Percentiles rank a stretch among this genome's conserved stretches.
These are phyloP conservation scores for Durusdinium trenchii DNA, from an alignment of 73 alveolate species.

Conservation along the genomic window DNA sequence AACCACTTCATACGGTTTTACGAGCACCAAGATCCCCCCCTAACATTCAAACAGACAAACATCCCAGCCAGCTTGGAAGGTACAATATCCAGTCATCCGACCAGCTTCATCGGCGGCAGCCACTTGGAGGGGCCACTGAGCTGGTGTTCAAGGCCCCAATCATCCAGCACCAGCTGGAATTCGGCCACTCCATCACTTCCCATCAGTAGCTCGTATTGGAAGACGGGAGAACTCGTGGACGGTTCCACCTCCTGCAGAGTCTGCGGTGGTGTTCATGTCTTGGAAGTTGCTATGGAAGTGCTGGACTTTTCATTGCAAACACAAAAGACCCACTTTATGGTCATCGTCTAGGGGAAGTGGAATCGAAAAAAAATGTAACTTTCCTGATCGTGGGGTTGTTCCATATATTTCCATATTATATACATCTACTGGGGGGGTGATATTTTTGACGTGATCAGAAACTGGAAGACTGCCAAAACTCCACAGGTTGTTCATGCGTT, in stretches of 20 bases:
- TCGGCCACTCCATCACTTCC: slow-evolving; percentile 35
- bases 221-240: background rate
- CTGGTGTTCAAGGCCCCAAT: slow-evolving; percentile 34
- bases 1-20: too few species aligned
- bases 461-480: too few species aligned
- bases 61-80: background rate
- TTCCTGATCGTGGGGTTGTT: background rate
- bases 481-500: too few species aligned
- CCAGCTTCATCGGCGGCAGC: slow-evolving; percentile 16
- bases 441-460: too few species aligned
- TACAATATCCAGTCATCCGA: too few species aligned
- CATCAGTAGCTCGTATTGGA: slow-evolving; percentile 7
- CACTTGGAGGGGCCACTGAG: background rate
- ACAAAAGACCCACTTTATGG: background rate
- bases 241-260: background rate
- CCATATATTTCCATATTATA: too few species aligned
- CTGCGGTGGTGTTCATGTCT: background rate
- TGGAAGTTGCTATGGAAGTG: too few species aligned
- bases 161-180: slow-evolving; percentile 15
- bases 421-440: too few species aligned
- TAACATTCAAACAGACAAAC: background rate
- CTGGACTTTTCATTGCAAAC: background rate
- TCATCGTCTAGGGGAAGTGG: background rate
- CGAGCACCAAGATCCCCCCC: background rate
- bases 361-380: background rate